Percentiles rank a stretch among this genome's conserved stretches.
These are phyloP conservation scores for Albatrellus ellisii DNA, from an alignment of 768 basidiomycete species.

Conservation along the genomic window DNA sequence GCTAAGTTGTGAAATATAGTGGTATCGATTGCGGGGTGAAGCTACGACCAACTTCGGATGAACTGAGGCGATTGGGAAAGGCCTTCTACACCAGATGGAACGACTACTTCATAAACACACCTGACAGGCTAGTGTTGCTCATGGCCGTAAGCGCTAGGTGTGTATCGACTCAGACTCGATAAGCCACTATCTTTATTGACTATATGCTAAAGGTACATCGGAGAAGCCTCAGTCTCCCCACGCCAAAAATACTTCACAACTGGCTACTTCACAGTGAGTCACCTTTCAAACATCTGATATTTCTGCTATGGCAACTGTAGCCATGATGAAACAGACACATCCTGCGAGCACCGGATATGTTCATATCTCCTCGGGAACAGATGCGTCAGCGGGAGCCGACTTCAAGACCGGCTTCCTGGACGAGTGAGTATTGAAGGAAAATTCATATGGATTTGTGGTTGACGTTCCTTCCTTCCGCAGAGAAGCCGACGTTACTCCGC, in stretches of 20 bases:
- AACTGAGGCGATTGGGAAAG: constrained; percentile 16
- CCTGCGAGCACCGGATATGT: constrained; percentile 15
- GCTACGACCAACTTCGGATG: constrained; percentile 13
- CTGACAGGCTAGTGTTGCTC: no score
- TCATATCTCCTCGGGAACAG: constrained; percentile 14
- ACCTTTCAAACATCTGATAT: background rate
- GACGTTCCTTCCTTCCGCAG: constrained; percentile 4
- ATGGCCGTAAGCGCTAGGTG: constrained; percentile 15
- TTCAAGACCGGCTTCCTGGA: constrained; percentile 17
- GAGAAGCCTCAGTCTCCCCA: no score
- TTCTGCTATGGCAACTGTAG: background rate
- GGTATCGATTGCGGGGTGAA: constrained; percentile 16
- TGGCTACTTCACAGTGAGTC: constrained; percentile 3
- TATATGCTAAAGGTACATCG: no score
- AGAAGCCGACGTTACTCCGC: constrained; percentile 22
- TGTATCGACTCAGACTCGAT: no score
- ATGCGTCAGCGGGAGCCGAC: constrained; percentile 13
- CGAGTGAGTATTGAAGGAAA: constrained; percentile 4
- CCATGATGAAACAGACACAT: background rate
- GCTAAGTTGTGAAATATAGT: constrained; percentile 6
- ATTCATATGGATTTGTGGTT: no score
- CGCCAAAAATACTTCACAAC: constrained; percentile 15
- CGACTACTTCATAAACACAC: no score
- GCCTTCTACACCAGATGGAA: no score
- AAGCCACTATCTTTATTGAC: no score